A percentile compares a stretch with the other conserved stretches of the same genome.
Evolutionary conservation across 2,329 filamentous ascomycete genomes (phyloP).

Genomic region (Blumeriella jaapii): DNA sequence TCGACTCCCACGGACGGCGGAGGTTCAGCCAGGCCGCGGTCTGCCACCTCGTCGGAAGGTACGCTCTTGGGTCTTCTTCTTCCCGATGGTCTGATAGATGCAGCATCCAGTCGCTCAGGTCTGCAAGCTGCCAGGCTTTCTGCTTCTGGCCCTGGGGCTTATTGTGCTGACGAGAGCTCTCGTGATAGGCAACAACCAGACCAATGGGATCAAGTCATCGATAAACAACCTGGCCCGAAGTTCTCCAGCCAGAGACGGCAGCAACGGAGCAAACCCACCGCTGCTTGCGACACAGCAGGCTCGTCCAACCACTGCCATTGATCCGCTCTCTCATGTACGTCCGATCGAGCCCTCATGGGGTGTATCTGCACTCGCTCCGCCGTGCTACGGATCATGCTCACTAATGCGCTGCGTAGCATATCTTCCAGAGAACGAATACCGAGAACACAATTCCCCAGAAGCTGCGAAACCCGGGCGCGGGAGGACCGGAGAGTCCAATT

Average conservation of each 20-base stretch:
- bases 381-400: constrained; percentile 1
- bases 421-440: constrained; percentile 56
- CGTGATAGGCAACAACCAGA: constrained; percentile 17
- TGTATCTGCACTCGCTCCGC: not conserved
- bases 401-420: constrained; percentile 33
- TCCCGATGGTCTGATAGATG: constrained; percentile 1
- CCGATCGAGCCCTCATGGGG: constrained; percentile 3
- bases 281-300: constrained; percentile 7
- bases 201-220: constrained; percentile 21
- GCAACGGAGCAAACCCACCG: constrained; percentile 14
- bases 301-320: constrained; percentile 37
- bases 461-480: constrained; percentile 39
- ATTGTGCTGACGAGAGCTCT: constrained; percentile 18
- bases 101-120: too few species aligned
- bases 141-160: constrained; percentile 8
- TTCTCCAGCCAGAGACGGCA: constrained; percentile 18
- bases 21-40: constrained; percentile 20
- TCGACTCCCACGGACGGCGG: constrained; percentile 22
- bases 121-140: constrained; percentile 15
- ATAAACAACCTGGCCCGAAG: constrained; percentile 20
- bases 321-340: constrained; percentile 57
- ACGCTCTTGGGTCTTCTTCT: constrained; percentile 4
- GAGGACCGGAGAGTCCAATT: constrained; percentile 39
- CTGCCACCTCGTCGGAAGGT: constrained; percentile 26
- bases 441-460: constrained; percentile 41